Conservation (phyloP, 1,284 basidiomycete species). For the Paramarasmius palmivorus region DNA sequence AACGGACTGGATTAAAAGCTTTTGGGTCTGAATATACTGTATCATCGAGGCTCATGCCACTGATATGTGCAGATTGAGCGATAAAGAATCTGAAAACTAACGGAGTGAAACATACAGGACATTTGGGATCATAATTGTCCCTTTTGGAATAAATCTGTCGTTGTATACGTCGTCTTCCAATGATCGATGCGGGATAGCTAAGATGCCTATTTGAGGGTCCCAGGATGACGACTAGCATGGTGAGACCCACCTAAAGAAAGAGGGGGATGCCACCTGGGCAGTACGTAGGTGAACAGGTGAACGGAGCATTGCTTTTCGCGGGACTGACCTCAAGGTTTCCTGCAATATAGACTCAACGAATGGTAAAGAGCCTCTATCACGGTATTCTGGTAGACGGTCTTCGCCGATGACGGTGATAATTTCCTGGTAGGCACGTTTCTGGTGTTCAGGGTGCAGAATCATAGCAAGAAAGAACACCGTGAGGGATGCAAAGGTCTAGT, state of each 20-base stretch:
- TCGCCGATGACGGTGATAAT: not conserved
- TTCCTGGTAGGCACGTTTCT: not conserved
- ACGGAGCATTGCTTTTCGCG: not conserved
- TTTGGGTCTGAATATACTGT: slow-evolving; percentile 12
- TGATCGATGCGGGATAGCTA: slow-evolving; percentile 6
- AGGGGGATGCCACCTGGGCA: too few species aligned
- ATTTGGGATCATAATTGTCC: slow-evolving; percentile 15
- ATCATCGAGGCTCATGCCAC: slow-evolving; percentile 16
- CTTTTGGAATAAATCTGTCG: slow-evolving; percentile 19
- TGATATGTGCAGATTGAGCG: not conserved
- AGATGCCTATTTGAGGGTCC: not conserved
- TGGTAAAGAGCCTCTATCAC: not conserved
- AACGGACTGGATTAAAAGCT: slow-evolving; percentile 16
- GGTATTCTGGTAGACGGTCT: slow-evolving; percentile 3
- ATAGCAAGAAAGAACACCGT: not conserved
- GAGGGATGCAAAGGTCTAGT: not conserved
- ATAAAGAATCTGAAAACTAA: not conserved
- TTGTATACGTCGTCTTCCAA: slow-evolving; percentile 10
- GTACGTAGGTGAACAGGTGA: not conserved
- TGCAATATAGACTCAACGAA: slow-evolving; percentile 1
- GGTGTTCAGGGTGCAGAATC: not conserved
- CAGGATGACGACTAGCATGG: too few species aligned
- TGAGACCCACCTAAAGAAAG: too few species aligned
- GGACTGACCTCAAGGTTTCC: not conserved
- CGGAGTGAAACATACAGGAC: not conserved